Evolutionary conservation across 2,329 filamentous ascomycete genomes (phyloP), one percentile per base, ranked within the genome.

Genomic region (Aureobasidium namibiae): DNA sequence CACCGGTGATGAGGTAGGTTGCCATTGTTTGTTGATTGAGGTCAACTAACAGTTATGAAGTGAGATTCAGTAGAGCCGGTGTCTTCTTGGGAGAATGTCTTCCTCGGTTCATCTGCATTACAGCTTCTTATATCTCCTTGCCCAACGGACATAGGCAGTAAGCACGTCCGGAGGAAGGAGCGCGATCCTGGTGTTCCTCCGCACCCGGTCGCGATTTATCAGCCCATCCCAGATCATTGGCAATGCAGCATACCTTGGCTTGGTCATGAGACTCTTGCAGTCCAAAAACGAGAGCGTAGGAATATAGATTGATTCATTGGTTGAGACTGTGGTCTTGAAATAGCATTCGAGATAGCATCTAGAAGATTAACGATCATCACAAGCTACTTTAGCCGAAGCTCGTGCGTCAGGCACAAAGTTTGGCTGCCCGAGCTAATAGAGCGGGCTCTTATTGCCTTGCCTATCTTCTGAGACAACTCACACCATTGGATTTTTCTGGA

Each of bases 1-100:
- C 64, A 26, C 72, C 72, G 18, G 72, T 74, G 53, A 74, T 66
- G 56, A 70, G 61, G 63, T 69, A 72, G 5, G 66, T 66, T 38
- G 67, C 54, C 70, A 74, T 72, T 29, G 41, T 23, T 46, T 46
- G 23, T 46, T 29, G 4, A 6, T 31, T 11, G 18, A 21, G 14
- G 14, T 23, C 14, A 5, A n/a, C 2, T 7, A 10, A 18, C 4
- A 9, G 16, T 7, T n/a, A 29, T 31, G 4, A 18, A 18, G 7
- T 9, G 11, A n/a, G 24, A 31, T 14, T 29, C 11, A 13, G 21
- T 24, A 26, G 8, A 45, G 4, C n/a, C 23, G 13, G 14, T 11
- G 24, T 18, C 1, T 16, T 16, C 16, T 5, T 9, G 24, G 16
- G 29, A 8, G 8, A n/a, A 13, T 21, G 8, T 10, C 16, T 9